Percentiles rank a stretch among this genome's conserved stretches.
phyloP scores from a whole-genome alignment of 495 filamentous ascomycete species.

The Podospora appendiculata region DNA sequence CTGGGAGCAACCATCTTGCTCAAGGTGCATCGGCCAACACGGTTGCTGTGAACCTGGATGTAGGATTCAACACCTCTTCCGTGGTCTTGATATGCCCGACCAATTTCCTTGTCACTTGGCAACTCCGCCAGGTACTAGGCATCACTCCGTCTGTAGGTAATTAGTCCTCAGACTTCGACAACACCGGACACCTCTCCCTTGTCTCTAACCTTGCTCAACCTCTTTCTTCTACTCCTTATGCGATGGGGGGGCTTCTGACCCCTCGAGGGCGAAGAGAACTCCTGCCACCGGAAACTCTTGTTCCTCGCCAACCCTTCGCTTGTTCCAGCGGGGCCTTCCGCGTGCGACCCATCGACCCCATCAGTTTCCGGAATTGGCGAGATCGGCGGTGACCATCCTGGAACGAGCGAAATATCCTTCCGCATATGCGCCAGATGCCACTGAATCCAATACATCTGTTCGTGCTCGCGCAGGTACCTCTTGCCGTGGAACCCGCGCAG shows the following conservation, averaged over 20 bases:
- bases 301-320: neutral
- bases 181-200: neutral
- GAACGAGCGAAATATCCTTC: neutral
- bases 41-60: too few relatives aligned
- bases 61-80: too few relatives aligned
- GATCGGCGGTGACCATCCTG: too few relatives aligned
- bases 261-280: neutral
- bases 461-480: constrained; percentile 59
- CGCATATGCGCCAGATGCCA: constrained; percentile 17
- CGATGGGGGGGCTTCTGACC: neutral
- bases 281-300: neutral
- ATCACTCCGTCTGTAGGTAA: too few relatives aligned
- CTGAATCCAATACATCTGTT: constrained; percentile 60
- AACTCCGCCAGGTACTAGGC: too few relatives aligned
- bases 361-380: neutral
- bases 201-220: neutral
- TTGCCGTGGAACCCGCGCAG: constrained; percentile 54
- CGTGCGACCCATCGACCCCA: neutral
- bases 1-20: too few relatives aligned
- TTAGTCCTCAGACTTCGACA: too few relatives aligned
- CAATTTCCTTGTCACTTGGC: too few relatives aligned
- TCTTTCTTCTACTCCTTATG: neutral
- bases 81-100: too few relatives aligned
- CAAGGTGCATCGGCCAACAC: too few relatives aligned
- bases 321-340: neutral